Percentiles rank a stretch among this genome's conserved stretches.
These are phyloP conservation scores for Cicer cuneatum DNA, from an alignment of 306 rosid species.

Conservation along the genomic window DNA sequence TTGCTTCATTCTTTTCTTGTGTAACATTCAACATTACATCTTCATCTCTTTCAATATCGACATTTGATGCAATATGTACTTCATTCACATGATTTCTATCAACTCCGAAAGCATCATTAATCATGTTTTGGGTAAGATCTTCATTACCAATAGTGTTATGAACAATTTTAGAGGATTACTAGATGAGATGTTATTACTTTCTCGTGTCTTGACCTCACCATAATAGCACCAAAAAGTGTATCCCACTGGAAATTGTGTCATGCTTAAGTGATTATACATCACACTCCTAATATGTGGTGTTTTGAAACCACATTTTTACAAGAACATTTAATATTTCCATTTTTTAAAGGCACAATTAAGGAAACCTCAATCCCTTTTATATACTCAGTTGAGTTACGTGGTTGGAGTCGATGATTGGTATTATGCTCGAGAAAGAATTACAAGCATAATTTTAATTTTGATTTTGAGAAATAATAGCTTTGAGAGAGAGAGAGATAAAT, in stretches of 20 bases:
- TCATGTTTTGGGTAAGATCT: not conserved
- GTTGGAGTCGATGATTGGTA: too few relatives aligned
- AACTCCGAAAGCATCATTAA: not conserved
- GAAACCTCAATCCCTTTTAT: too few relatives aligned
- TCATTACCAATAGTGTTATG: not conserved
- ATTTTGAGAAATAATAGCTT: too few relatives aligned
- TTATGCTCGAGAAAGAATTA: too few relatives aligned
- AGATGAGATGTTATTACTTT: not conserved
- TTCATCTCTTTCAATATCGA: not conserved
- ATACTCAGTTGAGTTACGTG: too few relatives aligned
- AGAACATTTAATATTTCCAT: not conserved
- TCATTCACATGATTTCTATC: not conserved
- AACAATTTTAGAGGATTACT: not conserved
- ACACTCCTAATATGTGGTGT: too few relatives aligned
- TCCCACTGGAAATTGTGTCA: not conserved
- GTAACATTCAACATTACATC: too few relatives aligned
- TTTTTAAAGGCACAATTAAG: too few relatives aligned
- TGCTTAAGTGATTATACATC: not conserved
- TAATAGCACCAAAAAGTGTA: not conserved
- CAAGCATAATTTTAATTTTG: too few relatives aligned
- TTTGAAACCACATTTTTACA: not conserved
- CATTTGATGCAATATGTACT: not conserved
- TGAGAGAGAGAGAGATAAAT: too few relatives aligned
- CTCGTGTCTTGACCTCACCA: not conserved
- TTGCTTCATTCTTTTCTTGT: too few relatives aligned